Evolutionary conservation across 768 basidiomycete species (phyloP), one percentile per base, ranked within the genome.

Genomic region (Lactifluus echinatus): DNA sequence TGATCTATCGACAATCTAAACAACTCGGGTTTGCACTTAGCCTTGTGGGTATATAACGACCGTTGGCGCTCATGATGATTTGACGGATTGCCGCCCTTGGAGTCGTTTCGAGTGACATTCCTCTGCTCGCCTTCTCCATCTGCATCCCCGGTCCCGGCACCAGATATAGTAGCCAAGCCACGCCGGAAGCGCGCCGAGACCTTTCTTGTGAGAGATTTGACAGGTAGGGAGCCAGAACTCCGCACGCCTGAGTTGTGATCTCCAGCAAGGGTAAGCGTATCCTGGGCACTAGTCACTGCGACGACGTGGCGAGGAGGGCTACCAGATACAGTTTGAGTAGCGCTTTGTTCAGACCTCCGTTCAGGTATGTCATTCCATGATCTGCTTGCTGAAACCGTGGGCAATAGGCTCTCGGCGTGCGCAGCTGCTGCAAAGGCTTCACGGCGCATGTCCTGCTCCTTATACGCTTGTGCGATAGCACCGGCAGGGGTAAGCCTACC

Each of bases 401-500:
- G 47, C n/a, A 28, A 45, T 24, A 43, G 19, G 6, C 49, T 51
- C 11, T 59, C 60, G 2, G 39, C 24, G 11, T 37, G 50, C 8
- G 60, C 60, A 8, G 56, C 37, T n/a, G 56, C 46, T 11, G 60
- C 60, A 31, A 63, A 50, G 14, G 45, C 44, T 47, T 62, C 63
- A 12, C 63, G 63, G 11, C 60, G 63, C 1, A 33, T 42, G 50
- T 56, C 55, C 42, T 63, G 60, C 23, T 62, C 63, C 23, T 58
- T 62, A 36, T 63, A 63, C 10, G 63, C 63, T 28, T 53, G 63
- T 14, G 46, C 60, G 21, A 63, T 62, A 8, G 56, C 60, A 11
- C 60, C 56, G 1, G 63, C 63, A 19, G 63, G 63, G 12, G 63
- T 63, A 10, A 63, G 56, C 60, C 54, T 63, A 33, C 45, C 44